These are phyloP conservation scores for Nannizzia gypsea DNA, from an alignment of 2,329 filamentous ascomycete genomes.

Conservation along the genomic window DNA sequence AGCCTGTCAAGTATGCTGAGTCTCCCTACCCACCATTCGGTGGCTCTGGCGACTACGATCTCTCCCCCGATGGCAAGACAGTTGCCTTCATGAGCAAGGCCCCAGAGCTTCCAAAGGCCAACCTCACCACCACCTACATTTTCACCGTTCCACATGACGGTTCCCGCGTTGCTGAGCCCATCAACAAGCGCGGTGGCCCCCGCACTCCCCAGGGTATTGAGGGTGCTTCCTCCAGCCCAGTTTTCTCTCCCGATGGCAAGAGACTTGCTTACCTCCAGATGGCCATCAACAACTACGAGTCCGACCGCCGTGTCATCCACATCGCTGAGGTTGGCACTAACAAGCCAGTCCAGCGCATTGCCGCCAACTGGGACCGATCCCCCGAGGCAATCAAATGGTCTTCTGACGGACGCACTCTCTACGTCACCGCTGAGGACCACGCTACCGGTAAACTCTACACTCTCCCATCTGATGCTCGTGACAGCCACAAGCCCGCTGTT, in stretches of 20 bases:
- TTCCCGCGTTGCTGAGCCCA: slow-evolving; percentile 42
- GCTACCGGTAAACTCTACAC: slow-evolving; percentile 41
- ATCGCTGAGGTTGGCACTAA: slow-evolving; percentile 27
- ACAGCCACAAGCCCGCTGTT: slow-evolving; percentile 25
- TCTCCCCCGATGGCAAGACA: slow-evolving; percentile 31
- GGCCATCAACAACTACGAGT: slow-evolving; percentile 65
- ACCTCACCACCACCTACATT: slow-evolving; percentile 70
- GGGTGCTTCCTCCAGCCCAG: slow-evolving; percentile 51
- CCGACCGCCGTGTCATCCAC: slow-evolving; percentile 51
- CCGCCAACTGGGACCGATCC: slow-evolving; percentile 41
- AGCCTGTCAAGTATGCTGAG: slow-evolving; percentile 34
- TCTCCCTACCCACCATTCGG: slow-evolving; percentile 54
- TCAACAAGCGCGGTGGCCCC: slow-evolving; percentile 30
- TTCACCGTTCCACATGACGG: slow-evolving; percentile 57
- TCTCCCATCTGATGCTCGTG: slow-evolving; percentile 23
- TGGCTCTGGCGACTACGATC: slow-evolving; percentile 67
- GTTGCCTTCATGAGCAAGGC: slow-evolving; percentile 35
- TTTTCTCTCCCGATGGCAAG: slow-evolving; percentile 62
- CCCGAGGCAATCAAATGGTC: slow-evolving; percentile 42
- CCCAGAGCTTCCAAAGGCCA: slow-evolving; percentile 32
- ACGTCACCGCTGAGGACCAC: slow-evolving; percentile 60
- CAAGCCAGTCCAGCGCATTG: slow-evolving; percentile 28
- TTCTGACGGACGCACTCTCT: slow-evolving; percentile 48
- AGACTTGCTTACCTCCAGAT: slow-evolving; percentile 68
- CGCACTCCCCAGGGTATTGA: slow-evolving; percentile 40